A percentile compares a stretch with the other conserved stretches of the same genome.
phyloP scores from a whole-genome alignment of 208 protist genomes.

The Borovskyia barvae region DNA sequence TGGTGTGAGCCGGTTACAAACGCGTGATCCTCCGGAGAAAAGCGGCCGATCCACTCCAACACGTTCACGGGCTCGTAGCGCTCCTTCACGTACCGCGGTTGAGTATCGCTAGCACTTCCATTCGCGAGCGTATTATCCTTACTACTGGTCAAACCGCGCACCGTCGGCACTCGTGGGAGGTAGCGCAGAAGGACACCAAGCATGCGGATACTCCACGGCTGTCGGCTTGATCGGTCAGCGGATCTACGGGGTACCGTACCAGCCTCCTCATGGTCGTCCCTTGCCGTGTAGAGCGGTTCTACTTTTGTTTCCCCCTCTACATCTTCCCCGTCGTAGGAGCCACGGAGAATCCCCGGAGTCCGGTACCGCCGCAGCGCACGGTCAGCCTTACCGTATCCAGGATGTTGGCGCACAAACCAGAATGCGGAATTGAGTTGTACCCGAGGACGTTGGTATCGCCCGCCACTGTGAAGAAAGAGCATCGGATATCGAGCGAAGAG shows the following conservation, averaged over 20 bases:
- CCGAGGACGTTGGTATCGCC: slow-evolving; percentile 35
- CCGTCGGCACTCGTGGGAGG: slow-evolving; percentile 51
- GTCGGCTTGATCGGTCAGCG: background rate
- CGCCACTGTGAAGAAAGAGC: slow-evolving; percentile 53
- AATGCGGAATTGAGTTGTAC: slow-evolving; percentile 77
- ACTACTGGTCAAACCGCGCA: too few species aligned
- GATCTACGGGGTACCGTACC: background rate
- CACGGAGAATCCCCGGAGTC: background rate
- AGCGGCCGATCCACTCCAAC: slow-evolving; percentile 72
- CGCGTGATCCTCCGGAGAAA: slow-evolving; percentile 52
- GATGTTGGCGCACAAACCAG: slow-evolving; percentile 77
- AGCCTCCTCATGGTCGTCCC: background rate
- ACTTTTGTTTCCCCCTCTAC: background rate
- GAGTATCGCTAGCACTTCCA: background rate
- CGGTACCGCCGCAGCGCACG: slow-evolving; percentile 7
- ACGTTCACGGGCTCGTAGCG: slow-evolving; percentile 48
- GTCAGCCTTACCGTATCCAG: slow-evolving; percentile 60
- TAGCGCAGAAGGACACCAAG: slow-evolving; percentile 66
- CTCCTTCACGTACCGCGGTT: slow-evolving; percentile 23
- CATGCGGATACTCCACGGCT: slow-evolving; percentile 39
- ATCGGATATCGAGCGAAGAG: slow-evolving; percentile 77
- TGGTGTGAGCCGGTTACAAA: slow-evolving; percentile 58
- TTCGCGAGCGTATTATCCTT: background rate
- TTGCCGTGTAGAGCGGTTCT: slow-evolving; percentile 2
- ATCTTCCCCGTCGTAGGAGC: background rate